Evolutionary conservation across 108 stramenopile species (phyloP).

Genomic region (Pseudonitzschia multiseries): DNA sequence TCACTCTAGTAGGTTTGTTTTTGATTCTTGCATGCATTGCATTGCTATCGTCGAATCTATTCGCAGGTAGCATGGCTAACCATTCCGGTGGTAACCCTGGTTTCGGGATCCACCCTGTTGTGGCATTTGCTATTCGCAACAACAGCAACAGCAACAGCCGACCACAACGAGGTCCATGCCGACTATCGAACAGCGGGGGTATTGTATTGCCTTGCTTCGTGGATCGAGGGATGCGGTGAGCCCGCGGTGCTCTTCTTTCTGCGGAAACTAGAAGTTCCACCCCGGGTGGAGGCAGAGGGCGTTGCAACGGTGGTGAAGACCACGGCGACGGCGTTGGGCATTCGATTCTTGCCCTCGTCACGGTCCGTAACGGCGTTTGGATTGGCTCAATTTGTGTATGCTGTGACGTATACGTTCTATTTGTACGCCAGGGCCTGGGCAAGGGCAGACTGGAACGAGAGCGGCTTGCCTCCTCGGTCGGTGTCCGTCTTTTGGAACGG

Average conservation of each 20-base stretch:
- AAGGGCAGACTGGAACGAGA: conserved; percentile 11
- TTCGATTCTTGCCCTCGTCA: conserved; percentile 25
- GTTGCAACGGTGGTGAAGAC: conserved; percentile 64
- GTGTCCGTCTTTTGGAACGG: conserved; percentile 15
- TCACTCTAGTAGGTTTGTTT: no score
- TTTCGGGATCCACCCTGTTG: conserved; percentile 28
- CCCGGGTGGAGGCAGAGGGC: conserved; percentile 72
- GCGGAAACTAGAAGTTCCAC: conserved; percentile 59
- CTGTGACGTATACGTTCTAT: conserved; percentile 42
- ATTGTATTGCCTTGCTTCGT: conserved; percentile 74
- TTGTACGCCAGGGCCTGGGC: conserved; percentile 47
- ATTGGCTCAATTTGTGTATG: conserved; percentile 75
- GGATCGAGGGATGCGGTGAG: conserved; percentile 73
- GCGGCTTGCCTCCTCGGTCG: neutral
- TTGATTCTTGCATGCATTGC: no score
- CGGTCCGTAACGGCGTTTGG: conserved; percentile 76
- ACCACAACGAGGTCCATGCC: conserved; percentile 14
- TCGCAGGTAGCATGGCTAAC: conserved; percentile 39
- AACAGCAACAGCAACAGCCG: no score
- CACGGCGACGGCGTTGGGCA: conserved; percentile 43
- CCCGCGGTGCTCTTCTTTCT: conserved; percentile 67
- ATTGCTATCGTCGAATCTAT: no score
- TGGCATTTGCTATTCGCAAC: conserved; percentile 32
- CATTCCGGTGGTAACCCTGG: conserved; percentile 24
- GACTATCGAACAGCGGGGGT: conserved; percentile 79